A percentile compares a stretch with the other conserved stretches of the same genome.
phyloP scores from a whole-genome alignment of 176 grass and related monocot genomes.

The Olyra latifolia region DNA sequence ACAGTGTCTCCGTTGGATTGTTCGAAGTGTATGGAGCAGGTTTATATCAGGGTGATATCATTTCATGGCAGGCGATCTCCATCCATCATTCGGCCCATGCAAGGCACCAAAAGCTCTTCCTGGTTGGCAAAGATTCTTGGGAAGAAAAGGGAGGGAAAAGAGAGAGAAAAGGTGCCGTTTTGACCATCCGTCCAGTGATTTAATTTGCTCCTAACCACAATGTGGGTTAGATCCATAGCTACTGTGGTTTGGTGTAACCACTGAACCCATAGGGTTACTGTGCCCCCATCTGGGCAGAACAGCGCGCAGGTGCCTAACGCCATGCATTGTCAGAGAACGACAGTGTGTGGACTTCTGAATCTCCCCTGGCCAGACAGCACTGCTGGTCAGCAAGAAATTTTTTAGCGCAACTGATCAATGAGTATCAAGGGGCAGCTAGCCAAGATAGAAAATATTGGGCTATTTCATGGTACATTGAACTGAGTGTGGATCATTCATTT shows the following conservation, averaged over 20 bases:
- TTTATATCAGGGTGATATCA: neutral
- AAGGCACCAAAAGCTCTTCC: conserved; percentile 20
- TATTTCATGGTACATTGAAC: no score
- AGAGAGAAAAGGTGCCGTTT: neutral
- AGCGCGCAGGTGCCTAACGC: neutral
- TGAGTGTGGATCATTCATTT: neutral
- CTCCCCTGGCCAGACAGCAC: neutral
- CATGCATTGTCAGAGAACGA: neutral
- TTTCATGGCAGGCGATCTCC: conserved; percentile 12
- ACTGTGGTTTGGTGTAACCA: conserved; percentile 37
- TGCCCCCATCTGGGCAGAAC: conserved; percentile 43
- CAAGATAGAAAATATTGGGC: no score
- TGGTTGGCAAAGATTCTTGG: conserved; percentile 23
- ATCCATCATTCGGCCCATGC: conserved; percentile 1
- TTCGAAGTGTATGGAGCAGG: conserved; percentile 13
- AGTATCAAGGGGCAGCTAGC: neutral
- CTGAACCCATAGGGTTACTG: conserved; percentile 36
- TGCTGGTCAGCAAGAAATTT: no score
- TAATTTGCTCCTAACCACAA: conserved; percentile 6
- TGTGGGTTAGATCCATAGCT: conserved; percentile 21
- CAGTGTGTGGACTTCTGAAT: neutral
- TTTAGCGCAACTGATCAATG: no score
- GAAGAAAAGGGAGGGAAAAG: neutral
- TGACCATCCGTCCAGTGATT: neutral
- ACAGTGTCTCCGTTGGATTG: conserved; percentile 33